Evolutionary conservation across 192 early-diverging fungal species (phyloP).

Genomic region (Coemansia sp.): DNA sequence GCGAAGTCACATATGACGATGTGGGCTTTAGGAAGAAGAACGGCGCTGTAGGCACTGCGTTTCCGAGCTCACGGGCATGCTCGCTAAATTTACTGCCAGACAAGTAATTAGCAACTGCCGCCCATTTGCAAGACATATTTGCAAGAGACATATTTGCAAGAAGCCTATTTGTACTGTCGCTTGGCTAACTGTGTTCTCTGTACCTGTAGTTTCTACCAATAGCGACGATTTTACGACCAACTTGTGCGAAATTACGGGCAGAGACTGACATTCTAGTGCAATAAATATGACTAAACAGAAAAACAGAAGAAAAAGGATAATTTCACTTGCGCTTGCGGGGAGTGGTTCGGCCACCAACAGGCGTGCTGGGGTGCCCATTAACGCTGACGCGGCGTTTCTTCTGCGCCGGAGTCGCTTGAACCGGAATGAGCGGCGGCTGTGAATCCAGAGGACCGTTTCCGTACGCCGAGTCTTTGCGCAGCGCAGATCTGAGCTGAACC

Average conservation of each 20-base stretch:
- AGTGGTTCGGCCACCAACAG: too few species aligned
- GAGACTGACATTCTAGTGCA: conserved; percentile 20
- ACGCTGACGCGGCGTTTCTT: conserved; percentile 1
- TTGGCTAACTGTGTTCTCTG: not conserved
- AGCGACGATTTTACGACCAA: conserved; percentile 87
- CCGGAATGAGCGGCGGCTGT: conserved; percentile 13
- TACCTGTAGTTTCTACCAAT: conserved; percentile 90
- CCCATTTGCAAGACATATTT: not conserved
- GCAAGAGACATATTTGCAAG: not conserved
- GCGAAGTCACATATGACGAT: conserved; percentile 68
- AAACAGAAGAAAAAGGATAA: too few species aligned
- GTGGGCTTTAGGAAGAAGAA: conserved; percentile 96
- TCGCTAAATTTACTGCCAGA: conserved; percentile 53
- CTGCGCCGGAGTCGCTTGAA: conserved; percentile 3
- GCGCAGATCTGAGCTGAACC: conserved; percentile 25
- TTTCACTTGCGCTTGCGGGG: not conserved
- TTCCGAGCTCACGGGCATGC: conserved; percentile 92
- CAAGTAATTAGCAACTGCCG: conserved; percentile 5
- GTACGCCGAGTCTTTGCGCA: conserved; percentile 51
- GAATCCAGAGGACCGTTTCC: conserved; percentile 1
- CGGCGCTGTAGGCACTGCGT: conserved; percentile 82
- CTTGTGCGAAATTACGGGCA: conserved; percentile 33
- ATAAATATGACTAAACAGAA: not conserved
- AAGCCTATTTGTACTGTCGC: not conserved
- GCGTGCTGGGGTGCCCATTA: conserved; percentile 4